A percentile compares a stretch with the other conserved stretches of the same genome.
Evolutionary conservation across 2,329 filamentous ascomycete genomes (phyloP).

Genomic region (Sarocladium strictum): DNA sequence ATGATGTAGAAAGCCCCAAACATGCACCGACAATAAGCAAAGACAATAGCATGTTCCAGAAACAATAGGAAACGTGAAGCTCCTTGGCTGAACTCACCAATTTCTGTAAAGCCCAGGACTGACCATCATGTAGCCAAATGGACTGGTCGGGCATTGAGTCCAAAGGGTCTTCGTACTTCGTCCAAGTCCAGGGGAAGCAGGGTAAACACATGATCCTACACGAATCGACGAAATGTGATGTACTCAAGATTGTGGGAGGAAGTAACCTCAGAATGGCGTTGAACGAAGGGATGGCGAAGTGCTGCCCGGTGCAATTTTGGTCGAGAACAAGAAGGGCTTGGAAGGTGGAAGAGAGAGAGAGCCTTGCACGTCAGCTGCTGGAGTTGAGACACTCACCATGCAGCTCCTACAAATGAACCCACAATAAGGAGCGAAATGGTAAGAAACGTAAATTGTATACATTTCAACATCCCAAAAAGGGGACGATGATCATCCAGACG

Average conservation of each 20-base stretch:
- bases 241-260: too few species aligned
- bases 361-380: neutral
- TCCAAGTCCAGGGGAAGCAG: slow-evolving; percentile 46
- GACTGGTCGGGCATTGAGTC: slow-evolving; percentile 33
- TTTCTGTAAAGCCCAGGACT: slow-evolving; percentile 29
- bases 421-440: too few species aligned
- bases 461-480: neutral
- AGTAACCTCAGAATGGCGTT: too few species aligned
- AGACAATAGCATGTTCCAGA: slow-evolving; percentile 9
- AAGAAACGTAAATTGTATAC: slow-evolving; percentile 4
- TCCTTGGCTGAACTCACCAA: slow-evolving; percentile 27
- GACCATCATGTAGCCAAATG: slow-evolving; percentile 33
- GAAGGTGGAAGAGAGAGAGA: neutral
- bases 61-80: neutral
- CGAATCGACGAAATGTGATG: too few species aligned
- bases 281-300: too few species aligned
- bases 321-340: neutral
- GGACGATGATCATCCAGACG: slow-evolving; percentile 5
- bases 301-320: neutral
- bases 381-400: neutral
- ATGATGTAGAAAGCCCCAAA: neutral
- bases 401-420: too few species aligned
- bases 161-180: slow-evolving; percentile 36
- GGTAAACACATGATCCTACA: slow-evolving; percentile 44
- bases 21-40: neutral